A percentile compares a stretch with the other conserved stretches of the same genome.
Evolutionary conservation across 1,139 yeast species (phyloP).

Genomic region (Yamadazyma atmosphaerica): DNA sequence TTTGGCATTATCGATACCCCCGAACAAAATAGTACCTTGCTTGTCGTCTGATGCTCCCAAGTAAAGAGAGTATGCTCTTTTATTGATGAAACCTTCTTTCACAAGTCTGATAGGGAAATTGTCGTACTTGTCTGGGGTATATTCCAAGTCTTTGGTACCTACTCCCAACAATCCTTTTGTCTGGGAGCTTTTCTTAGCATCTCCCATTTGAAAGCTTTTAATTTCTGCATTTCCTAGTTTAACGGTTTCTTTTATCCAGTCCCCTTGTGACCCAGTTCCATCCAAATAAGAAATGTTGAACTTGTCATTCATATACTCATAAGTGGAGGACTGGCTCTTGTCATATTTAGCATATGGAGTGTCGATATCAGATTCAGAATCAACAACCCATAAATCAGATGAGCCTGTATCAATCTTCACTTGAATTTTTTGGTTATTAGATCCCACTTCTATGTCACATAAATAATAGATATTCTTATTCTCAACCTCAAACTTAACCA

Average conservation of each 20-base stretch:
- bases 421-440: conserved; percentile 26
- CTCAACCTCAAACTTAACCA: not conserved
- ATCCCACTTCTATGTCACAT: conserved; percentile 19
- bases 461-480: conserved; percentile 50
- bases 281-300: conserved; percentile 8
- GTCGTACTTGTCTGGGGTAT: conserved; percentile 16
- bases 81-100: conserved; percentile 25
- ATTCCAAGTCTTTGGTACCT: conserved; percentile 8
- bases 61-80: conserved; percentile 34
- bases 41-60: conserved; percentile 21
- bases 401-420: conserved; percentile 46
- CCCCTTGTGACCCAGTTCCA: conserved; percentile 8
- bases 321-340: conserved; percentile 6
- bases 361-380: not conserved
- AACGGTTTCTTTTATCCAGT: conserved; percentile 8
- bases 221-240: conserved; percentile 4
- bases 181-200: conserved; percentile 4
- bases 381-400: conserved; percentile 43
- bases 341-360: conserved; percentile 8
- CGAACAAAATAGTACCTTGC: not conserved
- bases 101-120: conserved; percentile 29
- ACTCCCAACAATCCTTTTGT: conserved; percentile 4
- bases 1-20: conserved; percentile 41
- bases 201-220: conserved; percentile 7
- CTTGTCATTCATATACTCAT: conserved; percentile 1